Evolutionary conservation across 2,329 filamentous ascomycete genomes (phyloP).

Genomic region (Scedosporium dehoogii): DNA sequence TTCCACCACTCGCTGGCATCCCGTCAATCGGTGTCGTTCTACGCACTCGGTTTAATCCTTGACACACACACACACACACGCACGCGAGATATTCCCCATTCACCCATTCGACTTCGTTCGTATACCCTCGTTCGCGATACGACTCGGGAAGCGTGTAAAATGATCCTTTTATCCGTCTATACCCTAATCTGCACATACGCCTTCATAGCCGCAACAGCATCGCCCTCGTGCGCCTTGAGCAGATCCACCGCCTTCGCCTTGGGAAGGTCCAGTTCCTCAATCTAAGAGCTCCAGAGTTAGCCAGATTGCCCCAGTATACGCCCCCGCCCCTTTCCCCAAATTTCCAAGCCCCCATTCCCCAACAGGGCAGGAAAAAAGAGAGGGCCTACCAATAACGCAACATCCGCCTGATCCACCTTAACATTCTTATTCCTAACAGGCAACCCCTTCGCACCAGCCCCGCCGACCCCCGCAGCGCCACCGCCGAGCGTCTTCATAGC

Average conservation of each 20-base stretch:
- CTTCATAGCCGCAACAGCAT: conserved; percentile 56
- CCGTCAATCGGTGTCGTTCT: no score
- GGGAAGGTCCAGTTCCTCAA: conserved; percentile 61
- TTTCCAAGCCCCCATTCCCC: background rate
- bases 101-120: no score
- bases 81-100: no score
- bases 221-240: conserved; percentile 60
- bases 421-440: conserved; percentile 43
- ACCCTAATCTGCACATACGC: conserved; percentile 30
- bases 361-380: background rate
- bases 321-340: no score
- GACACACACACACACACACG: no score
- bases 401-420: conserved; percentile 66
- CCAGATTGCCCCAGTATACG: no score
- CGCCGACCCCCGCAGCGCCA: conserved; percentile 16
- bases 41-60: no score
- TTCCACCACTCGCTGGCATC: no score
- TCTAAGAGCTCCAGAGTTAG: conserved; percentile 24
- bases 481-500: conserved; percentile 54
- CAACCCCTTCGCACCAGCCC: conserved; percentile 14
- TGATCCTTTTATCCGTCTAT: background rate
- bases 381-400: conserved; percentile 51
- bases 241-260: conserved; percentile 67
- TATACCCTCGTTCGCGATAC: no score
- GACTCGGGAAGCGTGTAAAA: no score